Conservation (phyloP, 345 rosid species). For the Kernera saxatilis region DNA sequence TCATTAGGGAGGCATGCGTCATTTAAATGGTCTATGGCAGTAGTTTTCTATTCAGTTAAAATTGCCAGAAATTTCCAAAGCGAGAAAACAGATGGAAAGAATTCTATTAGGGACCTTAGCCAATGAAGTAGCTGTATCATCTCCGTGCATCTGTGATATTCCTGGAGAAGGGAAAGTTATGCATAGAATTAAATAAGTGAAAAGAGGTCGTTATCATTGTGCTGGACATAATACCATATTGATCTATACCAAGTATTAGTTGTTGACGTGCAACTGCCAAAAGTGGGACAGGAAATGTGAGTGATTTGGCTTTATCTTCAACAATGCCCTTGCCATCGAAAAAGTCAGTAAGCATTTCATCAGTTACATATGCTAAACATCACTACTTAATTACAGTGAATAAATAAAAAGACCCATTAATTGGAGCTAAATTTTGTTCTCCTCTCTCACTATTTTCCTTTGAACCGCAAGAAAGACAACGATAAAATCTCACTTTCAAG, state of each 20-base stretch:
- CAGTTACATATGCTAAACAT: slow-evolving; percentile 19
- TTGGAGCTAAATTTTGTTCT: neutral
- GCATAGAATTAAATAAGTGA: neutral
- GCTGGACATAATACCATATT: neutral
- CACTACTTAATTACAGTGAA: neutral
- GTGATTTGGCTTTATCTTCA: slow-evolving; percentile 64
- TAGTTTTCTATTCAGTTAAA: neutral
- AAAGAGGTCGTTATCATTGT: neutral
- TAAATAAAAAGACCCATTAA: neutral
- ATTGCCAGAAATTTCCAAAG: slow-evolving; percentile 1
- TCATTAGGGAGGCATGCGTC: neutral
- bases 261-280: slow-evolving; percentile 78
- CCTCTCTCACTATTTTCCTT: neutral
- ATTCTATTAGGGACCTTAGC: slow-evolving; percentile 47
- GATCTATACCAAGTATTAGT: slow-evolving; percentile 58
- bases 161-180: slow-evolving; percentile 39
- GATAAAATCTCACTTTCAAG: neutral
- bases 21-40: neutral
- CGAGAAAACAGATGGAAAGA: slow-evolving; percentile 11
- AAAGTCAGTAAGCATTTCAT: slow-evolving; percentile 24
- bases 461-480: neutral
- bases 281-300: slow-evolving; percentile 78
- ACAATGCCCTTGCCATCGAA: slow-evolving; percentile 50
- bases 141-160: slow-evolving; percentile 43
- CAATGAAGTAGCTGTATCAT: slow-evolving; percentile 39